These are phyloP conservation scores for Calocera viscosa DNA, from an alignment of 768 basidiomycete genomes.

Conservation along the genomic window DNA sequence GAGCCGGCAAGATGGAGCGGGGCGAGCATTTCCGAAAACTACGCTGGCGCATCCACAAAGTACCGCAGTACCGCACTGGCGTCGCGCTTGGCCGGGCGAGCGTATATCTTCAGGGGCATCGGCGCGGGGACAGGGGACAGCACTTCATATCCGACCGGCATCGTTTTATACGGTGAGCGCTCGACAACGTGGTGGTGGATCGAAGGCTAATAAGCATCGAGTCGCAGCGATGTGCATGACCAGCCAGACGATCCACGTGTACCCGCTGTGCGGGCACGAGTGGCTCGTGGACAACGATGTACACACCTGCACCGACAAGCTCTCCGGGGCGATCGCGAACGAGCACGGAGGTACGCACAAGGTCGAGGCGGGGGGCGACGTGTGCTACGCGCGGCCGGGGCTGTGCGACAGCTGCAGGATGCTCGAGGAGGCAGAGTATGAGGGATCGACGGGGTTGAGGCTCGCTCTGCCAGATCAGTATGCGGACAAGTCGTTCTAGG, in stretches of 20 bases:
- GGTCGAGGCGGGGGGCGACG: background rate
- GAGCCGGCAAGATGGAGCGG: too few relatives aligned
- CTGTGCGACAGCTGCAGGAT: background rate
- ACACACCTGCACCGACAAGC: background rate
- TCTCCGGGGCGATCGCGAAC: background rate
- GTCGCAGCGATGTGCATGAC: constrained; percentile 9
- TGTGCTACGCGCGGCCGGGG: background rate
- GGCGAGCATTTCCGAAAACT: too few relatives aligned
- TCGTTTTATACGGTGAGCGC: too few relatives aligned
- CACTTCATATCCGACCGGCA: too few relatives aligned
- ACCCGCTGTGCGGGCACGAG: background rate
- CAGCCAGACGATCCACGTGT: background rate
- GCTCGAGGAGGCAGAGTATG: background rate
- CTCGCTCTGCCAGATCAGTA: background rate
- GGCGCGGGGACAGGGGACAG: too few relatives aligned
- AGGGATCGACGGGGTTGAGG: background rate
- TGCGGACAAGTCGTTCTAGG: constrained; percentile 1
- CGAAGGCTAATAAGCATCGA: too few relatives aligned
- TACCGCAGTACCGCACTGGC: too few relatives aligned
- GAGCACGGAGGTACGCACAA: background rate
- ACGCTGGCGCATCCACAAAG: too few relatives aligned
- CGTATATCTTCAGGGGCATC: too few relatives aligned
- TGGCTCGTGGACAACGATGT: background rate
- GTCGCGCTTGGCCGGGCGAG: too few relatives aligned
- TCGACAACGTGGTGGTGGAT: too few relatives aligned